Evolutionary conservation across 1,284 basidiomycete species (phyloP), one percentile per base, ranked within the genome.

Genomic region (Bondarzewia mesenterica): DNA sequence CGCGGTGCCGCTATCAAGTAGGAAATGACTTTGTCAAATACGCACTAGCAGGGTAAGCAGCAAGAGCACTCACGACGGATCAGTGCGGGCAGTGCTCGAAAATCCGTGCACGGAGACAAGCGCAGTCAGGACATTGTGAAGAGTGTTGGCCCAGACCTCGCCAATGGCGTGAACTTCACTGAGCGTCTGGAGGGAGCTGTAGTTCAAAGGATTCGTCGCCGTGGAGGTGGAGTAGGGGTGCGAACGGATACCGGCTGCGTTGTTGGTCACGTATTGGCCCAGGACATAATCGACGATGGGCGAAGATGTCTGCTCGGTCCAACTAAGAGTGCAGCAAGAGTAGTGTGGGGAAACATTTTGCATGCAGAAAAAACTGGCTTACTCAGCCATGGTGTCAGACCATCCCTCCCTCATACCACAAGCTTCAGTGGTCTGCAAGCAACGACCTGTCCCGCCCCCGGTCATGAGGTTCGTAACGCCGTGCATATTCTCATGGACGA

Each of bases 371-470:
- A 5, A 60, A n/a, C n/a, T n/a, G n/a, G n/a, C 65, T 16, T 53
- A 73, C 72, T 72, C 67, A 14, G 75, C 74, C 57, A 78, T 65
- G 20, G 74, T 70, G 57, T 78, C 75, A 12, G 71, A 72, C 75
- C 74, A 77, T 58, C 72, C 76, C 62, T 79, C 77, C 23, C 75
- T 75, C 55, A 79, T 63, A 5, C 75, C 75, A 22, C 67, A 67
- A 26, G 75, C 63, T 55, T 78, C 76, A 7, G 61, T 64, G 4
- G 71, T 72, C 55, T 75, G 73, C 18, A 78, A 60, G 57, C 77
- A 78, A 7, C 68, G 60, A n/a, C 66, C 75, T 12, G 74, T 77
- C 7, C 74, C 76, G 22, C 75, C 74, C 21, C 75, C 74, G 15
- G 73, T 75, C 63, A 78, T 58, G 15, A 74, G 67, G 58, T 73